These are phyloP conservation scores for Ambrosiella cleistominuta DNA, from an alignment of 2,329 filamentous ascomycete species.

Conservation along the genomic window DNA sequence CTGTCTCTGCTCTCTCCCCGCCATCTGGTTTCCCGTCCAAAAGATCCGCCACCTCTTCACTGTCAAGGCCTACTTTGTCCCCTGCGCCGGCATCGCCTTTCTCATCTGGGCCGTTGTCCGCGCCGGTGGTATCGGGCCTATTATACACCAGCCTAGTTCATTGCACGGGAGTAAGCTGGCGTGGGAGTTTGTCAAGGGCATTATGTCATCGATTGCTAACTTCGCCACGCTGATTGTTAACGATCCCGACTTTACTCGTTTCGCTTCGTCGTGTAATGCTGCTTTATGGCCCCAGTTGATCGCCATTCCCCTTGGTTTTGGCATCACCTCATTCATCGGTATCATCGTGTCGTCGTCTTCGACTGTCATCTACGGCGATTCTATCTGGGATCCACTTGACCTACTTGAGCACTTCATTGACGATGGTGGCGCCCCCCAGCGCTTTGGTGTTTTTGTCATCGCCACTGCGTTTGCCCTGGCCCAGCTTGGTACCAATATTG, in stretches of 20 bases:
- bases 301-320: constrained; percentile 54
- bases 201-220: constrained; percentile 82
- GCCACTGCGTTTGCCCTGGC: constrained; percentile 55
- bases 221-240: constrained; percentile 77
- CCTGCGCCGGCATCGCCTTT: constrained; percentile 65
- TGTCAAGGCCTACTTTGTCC: constrained; percentile 72
- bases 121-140: constrained; percentile 68
- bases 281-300: constrained; percentile 67
- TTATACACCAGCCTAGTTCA: constrained; percentile 50
- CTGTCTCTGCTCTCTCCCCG: constrained; percentile 63
- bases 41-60: constrained; percentile 82
- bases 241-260: constrained; percentile 71
- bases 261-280: constrained; percentile 57
- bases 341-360: constrained; percentile 63
- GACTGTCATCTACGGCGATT: constrained; percentile 44
- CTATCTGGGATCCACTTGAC: constrained; percentile 57
- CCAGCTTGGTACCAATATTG: constrained; percentile 73
- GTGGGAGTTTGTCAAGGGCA: constrained; percentile 69
- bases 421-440: constrained; percentile 48
- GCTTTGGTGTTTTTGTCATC: constrained; percentile 62
- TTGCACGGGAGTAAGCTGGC: constrained; percentile 50
- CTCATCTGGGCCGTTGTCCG: constrained; percentile 74
- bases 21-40: constrained; percentile 79
- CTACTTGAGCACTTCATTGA: constrained; percentile 51
- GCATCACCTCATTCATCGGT: constrained; percentile 68